These are phyloP conservation scores for Pseudocohnilembus persalinus DNA, from an alignment of 169 alveolate genomes.

Conservation along the genomic window DNA sequence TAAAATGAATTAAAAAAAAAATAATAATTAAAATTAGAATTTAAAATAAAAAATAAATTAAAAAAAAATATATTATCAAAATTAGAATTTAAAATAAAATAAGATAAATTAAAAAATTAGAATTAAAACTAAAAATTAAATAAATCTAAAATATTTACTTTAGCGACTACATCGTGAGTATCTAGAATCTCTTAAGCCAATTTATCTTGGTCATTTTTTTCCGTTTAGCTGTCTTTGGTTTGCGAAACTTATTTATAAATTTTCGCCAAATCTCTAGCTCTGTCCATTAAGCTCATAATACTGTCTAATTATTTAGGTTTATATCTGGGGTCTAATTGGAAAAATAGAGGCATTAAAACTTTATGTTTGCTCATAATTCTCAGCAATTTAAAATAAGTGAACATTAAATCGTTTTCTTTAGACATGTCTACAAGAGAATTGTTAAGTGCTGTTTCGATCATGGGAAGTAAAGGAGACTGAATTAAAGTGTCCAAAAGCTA, in stretches of 20 bases:
- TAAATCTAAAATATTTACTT: too few species aligned
- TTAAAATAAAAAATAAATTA: too few species aligned
- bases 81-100: too few species aligned
- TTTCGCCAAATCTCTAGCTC: constrained; percentile 54
- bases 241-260: constrained; percentile 42
- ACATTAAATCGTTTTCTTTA: constrained; percentile 72
- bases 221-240: neutral
- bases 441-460: constrained; percentile 82
- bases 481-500: constrained; percentile 56
- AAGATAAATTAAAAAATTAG: too few species aligned
- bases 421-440: constrained; percentile 82
- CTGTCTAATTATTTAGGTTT: constrained; percentile 74
- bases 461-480: constrained; percentile 80
- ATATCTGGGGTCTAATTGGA: constrained; percentile 74
- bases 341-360: constrained; percentile 52
- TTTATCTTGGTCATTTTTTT: constrained; percentile 50
- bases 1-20: constrained; percentile 42
- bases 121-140: too few species aligned
- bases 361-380: constrained; percentile 58
- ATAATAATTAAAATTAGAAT: too few species aligned
- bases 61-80: too few species aligned
- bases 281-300: constrained; percentile 54
- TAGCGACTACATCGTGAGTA: neutral
- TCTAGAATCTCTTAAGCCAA: neutral
- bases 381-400: constrained; percentile 69